These are phyloP conservation scores for Paraphaeosphaeria sporulosa DNA, from an alignment of 2,329 filamentous ascomycete genomes.

Conservation along the genomic window DNA sequence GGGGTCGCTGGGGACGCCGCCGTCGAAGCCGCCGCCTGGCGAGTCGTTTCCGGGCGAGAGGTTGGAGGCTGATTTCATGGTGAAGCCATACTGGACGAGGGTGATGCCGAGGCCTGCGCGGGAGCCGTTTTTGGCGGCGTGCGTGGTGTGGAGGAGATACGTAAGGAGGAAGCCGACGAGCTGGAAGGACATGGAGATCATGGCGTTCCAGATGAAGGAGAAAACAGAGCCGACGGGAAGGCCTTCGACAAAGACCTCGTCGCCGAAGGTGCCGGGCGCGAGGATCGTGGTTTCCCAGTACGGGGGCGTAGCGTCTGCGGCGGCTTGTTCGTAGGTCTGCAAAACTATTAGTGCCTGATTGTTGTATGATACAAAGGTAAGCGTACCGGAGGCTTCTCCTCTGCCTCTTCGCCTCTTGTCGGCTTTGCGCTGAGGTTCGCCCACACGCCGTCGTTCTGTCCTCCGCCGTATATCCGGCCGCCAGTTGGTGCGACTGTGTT, in stretches of 20 bases:
- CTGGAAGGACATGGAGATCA: conserved; percentile 98
- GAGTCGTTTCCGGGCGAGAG: conserved; percentile 46
- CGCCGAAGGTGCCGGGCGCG: conserved; percentile 86
- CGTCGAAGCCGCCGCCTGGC: conserved; percentile 59
- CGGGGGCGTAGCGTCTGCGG: conserved; percentile 91
- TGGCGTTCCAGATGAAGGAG: conserved; percentile 85
- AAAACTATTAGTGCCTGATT: conserved; percentile 44
- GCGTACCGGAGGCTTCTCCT: conserved; percentile 92
- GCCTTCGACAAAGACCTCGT: conserved; percentile 97
- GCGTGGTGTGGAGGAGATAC: conserved; percentile 96
- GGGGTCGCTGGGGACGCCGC: conserved; percentile 79
- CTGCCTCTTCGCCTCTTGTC: conserved; percentile 78
- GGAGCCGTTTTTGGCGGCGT: conserved; percentile 97
- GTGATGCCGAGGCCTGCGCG: conserved; percentile 94
- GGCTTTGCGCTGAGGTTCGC: conserved; percentile 94
- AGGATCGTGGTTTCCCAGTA: conserved; percentile 99
- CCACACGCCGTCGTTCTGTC: conserved; percentile 93
- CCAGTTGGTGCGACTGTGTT: conserved; percentile 48
- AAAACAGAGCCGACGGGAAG: conserved; percentile 90
- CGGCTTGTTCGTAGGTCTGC: conserved; percentile 97
- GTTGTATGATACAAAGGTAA: background rate
- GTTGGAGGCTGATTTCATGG: conserved; percentile 74
- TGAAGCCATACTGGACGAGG: conserved; percentile 95
- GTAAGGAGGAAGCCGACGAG: conserved; percentile 97
- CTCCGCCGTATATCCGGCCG: conserved; percentile 67